These are phyloP conservation scores for Brassica nigra DNA, from an alignment of 345 rosid species.

Conservation along the genomic window DNA sequence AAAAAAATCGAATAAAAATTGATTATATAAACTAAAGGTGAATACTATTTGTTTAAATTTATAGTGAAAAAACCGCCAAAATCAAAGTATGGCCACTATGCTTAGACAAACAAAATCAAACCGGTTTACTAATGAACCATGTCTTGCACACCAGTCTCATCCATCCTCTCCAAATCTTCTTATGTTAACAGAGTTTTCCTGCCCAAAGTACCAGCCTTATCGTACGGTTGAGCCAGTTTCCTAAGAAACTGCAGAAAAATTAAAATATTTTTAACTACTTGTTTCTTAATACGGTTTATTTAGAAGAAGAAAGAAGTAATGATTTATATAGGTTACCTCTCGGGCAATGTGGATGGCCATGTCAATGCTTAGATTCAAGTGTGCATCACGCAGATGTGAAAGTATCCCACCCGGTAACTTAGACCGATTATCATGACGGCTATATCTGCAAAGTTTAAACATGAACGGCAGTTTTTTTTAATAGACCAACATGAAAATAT, in stretches of 20 bases:
- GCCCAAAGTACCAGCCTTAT: constrained; percentile 59
- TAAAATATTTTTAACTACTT: neutral
- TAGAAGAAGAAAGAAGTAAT: neutral
- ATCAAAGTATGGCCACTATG: neutral
- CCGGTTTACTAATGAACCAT: constrained; percentile 36
- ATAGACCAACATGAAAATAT: neutral
- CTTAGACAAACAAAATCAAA: too few relatives aligned
- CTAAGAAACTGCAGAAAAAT: constrained; percentile 63
- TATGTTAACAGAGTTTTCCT: constrained; percentile 80
- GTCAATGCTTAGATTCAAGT: constrained; percentile 93
- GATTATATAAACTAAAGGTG: too few relatives aligned
- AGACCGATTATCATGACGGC: constrained; percentile 95
- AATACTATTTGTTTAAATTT: too few relatives aligned
- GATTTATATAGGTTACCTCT: constrained; percentile 53
- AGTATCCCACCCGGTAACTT: constrained; percentile 94
- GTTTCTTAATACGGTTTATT: neutral
- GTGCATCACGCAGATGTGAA: constrained; percentile 82
- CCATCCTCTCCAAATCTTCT: constrained; percentile 85
- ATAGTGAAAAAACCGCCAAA: neutral
- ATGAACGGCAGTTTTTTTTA: neutral
- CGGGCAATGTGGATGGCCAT: constrained; percentile 92
- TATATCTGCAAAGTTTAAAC: constrained; percentile 63
- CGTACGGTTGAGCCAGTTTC: constrained; percentile 97
- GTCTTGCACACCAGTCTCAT: constrained; percentile 50
- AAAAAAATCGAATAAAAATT: neutral